phyloP scores from a whole-genome alignment of 139 green algal genomes.

The Cymbomonas tetramitiformis region DNA sequence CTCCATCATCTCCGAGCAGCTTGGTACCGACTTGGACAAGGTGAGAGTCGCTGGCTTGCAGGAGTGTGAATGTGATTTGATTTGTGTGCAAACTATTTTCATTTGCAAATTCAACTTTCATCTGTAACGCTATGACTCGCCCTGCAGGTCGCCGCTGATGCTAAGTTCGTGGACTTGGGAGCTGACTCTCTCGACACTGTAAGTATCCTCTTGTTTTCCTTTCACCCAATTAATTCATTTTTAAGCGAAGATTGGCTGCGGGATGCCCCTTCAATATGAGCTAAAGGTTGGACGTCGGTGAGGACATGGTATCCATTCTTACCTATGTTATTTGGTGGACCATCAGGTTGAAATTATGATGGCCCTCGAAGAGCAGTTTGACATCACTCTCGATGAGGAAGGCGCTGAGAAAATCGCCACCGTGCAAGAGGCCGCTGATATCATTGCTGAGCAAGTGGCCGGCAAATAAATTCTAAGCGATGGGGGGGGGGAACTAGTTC shows the following conservation, averaged over 20 bases:
- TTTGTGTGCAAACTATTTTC: constrained; percentile 5
- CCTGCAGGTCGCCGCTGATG: constrained; percentile 56
- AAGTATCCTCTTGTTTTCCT: constrained; percentile 15
- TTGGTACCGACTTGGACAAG: constrained; percentile 70
- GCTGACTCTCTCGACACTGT: constrained; percentile 95
- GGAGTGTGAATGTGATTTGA: neutral
- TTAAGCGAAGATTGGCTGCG: no score
- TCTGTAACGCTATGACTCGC: no score
- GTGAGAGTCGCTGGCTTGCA: constrained; percentile 18
- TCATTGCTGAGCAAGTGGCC: constrained; percentile 71
- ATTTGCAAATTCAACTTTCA: no score
- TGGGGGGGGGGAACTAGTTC: no score
- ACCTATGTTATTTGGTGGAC: no score
- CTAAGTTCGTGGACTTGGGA: constrained; percentile 91
- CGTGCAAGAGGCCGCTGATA: constrained; percentile 75
- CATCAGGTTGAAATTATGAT: constrained; percentile 98
- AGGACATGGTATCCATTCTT: no score
- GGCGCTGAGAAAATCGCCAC: constrained; percentile 88
- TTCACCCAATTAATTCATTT: no score
- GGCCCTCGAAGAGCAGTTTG: constrained; percentile 95
- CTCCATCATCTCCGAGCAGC: constrained; percentile 80
- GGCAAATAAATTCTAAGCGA: no score
- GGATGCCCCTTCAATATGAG: no score
- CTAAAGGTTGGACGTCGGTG: no score
- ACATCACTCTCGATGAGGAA: constrained; percentile 88